Base-by-base conservation (phyloP, 1,139 yeast species). In the Maudiozyma humilis region DNA sequence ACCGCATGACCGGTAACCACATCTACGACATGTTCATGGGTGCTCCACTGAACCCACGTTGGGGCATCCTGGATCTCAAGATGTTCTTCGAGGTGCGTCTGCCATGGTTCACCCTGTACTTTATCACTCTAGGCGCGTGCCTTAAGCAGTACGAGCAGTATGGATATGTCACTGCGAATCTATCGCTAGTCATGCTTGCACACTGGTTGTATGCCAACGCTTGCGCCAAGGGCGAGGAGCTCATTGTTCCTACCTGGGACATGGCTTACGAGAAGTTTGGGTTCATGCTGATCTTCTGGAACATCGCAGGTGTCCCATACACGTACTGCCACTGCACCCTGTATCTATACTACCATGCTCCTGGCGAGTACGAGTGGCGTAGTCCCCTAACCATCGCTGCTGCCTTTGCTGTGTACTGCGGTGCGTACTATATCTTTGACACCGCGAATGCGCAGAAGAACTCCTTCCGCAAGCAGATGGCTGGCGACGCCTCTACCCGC, bases 181-280 rank as follows among this genome's bases (percentile, higher is more conserved):
- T 88, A 40, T 70, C 72, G 43, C 79, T 84, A 52, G 72, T 88
- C 39, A 68, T 86, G 54, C 70, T 82, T 50, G 96, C 95, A 16
- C 94, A 89, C 64, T 91, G 95, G 85, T 71, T 88, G 44, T 91
- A 91, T 61, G 96, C 95, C 51, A 91, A 91, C 62, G 96, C 96
- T 2, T 89, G 97, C 68, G 82, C 95, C 49, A 91, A 91, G 68
- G 98, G 96, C 53, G 98, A 91, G 68, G 96, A 91, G 63, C 72
- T 89, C 58, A 89, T 91, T 63, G 95, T 89, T 48, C 95, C 97
- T 51, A 83, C 96, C 16, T 91, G 98, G 97, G 98, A 91, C 65
- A 89, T 91, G 96, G 96, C 95, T 40, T 89, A 91, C 65, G 98
- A 91, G 65, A 91, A 91, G 68, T 91, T 91, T 57, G 98, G 98